Evolutionary conservation across 441 rosid genomes (phyloP).

Genomic region (Brassica hybrid): DNA sequence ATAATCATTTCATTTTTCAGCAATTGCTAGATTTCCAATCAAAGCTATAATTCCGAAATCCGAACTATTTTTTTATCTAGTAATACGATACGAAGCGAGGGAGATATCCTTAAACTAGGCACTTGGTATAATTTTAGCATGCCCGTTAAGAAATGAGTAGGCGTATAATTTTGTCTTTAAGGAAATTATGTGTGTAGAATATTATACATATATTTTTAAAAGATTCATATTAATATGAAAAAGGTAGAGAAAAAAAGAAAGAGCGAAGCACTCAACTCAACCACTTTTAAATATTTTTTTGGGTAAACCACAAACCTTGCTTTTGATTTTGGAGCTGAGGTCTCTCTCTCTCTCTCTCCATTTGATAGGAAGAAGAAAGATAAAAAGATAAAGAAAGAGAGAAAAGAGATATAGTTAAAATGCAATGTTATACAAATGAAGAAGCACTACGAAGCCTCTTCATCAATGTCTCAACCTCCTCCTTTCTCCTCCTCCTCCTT

Average conservation of each 20-base stretch:
- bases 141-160: slow-evolving; percentile 38
- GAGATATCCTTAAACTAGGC: slow-evolving; percentile 16
- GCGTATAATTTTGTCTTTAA: slow-evolving; percentile 44
- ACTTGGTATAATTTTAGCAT: slow-evolving; percentile 38
- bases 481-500: slow-evolving; percentile 69
- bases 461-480: slow-evolving; percentile 75
- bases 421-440: slow-evolving; percentile 68
- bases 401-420: slow-evolving; percentile 45
- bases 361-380: slow-evolving; percentile 41
- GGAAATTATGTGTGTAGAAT: slow-evolving; percentile 29
- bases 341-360: slow-evolving; percentile 36
- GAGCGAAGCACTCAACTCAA: slow-evolving; percentile 41
- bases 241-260: slow-evolving; percentile 15
- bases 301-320: slow-evolving; percentile 37
- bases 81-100: not conserved
- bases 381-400: slow-evolving; percentile 41
- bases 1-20: not conserved
- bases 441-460: slow-evolving; percentile 78
- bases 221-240: not conserved
- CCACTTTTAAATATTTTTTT: slow-evolving; percentile 20
- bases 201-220: not conserved
- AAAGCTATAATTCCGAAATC: not conserved
- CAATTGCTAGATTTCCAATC: not conserved
- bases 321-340: slow-evolving; percentile 39
- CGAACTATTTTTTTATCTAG: not conserved